phyloP scores from a whole-genome alignment of 2,329 filamentous ascomycete species.

The Cladosporium sp. region DNA sequence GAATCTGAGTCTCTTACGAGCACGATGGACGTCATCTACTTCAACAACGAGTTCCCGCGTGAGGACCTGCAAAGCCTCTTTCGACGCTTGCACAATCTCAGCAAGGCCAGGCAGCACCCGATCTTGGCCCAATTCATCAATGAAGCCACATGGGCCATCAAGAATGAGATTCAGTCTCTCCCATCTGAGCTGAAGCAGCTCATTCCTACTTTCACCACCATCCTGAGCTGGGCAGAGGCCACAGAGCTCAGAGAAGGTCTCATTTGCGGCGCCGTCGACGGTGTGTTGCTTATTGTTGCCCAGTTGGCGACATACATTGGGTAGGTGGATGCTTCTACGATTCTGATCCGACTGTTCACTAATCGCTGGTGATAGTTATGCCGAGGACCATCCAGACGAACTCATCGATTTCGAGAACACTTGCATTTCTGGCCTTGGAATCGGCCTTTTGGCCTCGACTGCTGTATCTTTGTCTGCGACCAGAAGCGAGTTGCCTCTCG shows the following conservation, averaged over 20 bases:
- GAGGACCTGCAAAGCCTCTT: constrained; percentile 46
- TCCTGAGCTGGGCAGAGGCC: constrained; percentile 37
- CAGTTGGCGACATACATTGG: constrained; percentile 48
- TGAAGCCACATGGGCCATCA: constrained; percentile 42
- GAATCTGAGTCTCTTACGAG: not conserved
- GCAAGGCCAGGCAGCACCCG: constrained; percentile 42
- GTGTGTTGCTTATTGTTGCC: constrained; percentile 44
- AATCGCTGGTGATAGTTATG: constrained; percentile 30
- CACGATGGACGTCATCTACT: constrained; percentile 39
- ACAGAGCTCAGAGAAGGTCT: constrained; percentile 42
- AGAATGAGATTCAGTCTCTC: constrained; percentile 42
- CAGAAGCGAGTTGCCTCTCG: constrained; percentile 42
- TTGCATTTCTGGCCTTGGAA: constrained; percentile 45
- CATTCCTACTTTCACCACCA: constrained; percentile 42
- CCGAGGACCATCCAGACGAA: constrained; percentile 27
- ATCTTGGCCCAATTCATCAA: constrained; percentile 45
- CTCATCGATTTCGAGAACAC: constrained; percentile 13
- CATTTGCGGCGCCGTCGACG: constrained; percentile 48
- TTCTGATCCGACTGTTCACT: not conserved
- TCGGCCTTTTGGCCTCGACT: constrained; percentile 47
- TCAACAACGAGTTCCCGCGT: constrained; percentile 52
- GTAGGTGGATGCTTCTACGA: constrained; percentile 35
- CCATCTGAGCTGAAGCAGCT: constrained; percentile 31
- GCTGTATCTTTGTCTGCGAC: constrained; percentile 45
- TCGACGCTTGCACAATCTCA: constrained; percentile 38